A percentile compares a stretch with the other conserved stretches of the same genome.
These are phyloP conservation scores for Phellinidium pouzarii DNA, from an alignment of 1,284 basidiomycete genomes.

Conservation along the genomic window DNA sequence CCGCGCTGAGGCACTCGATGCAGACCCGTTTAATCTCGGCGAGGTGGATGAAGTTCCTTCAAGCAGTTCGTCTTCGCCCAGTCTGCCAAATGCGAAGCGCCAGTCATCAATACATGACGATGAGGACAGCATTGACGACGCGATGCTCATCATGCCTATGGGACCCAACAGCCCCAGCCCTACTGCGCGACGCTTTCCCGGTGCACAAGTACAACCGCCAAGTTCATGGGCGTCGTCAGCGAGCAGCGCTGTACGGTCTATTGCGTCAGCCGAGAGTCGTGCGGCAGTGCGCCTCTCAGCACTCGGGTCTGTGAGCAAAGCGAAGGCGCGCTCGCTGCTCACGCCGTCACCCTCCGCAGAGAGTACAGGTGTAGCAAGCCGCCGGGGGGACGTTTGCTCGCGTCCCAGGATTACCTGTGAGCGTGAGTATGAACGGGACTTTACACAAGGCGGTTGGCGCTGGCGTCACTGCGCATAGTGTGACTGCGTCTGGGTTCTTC, in stretches of 20 bases:
- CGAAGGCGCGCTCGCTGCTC: conserved; percentile 15
- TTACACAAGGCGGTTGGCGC: conserved; percentile 55
- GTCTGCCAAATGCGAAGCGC: conserved; percentile 22
- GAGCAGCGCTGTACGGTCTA: conserved; percentile 13
- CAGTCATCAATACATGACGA: conserved; percentile 37
- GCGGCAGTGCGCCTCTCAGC: conserved; percentile 17
- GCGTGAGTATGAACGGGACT: conserved; percentile 55
- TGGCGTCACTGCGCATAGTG: conserved; percentile 60
- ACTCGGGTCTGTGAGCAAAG: conserved; percentile 42
- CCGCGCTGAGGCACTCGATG: conserved; percentile 52
- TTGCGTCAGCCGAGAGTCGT: conserved; percentile 20
- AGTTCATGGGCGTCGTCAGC: conserved; percentile 27
- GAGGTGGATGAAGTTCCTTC: conserved; percentile 4
- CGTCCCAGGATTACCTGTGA: conserved; percentile 27
- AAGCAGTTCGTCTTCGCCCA: conserved; percentile 13
- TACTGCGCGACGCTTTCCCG: conserved; percentile 4
- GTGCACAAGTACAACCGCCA: conserved; percentile 26
- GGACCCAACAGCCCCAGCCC: conserved; percentile 34
- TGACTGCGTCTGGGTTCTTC: conserved; percentile 72
- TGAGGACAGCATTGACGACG: conserved; percentile 66
- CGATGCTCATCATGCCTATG: conserved; percentile 68
- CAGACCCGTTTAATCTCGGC: conserved; percentile 15
- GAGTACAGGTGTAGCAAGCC: not conserved
- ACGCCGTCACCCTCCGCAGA: conserved; percentile 1
- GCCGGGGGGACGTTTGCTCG: conserved; percentile 29